Evolutionary conservation across 345 rosid genomes (phyloP), one percentile per base, ranked within the genome.

Genomic region (Ceriops tagal): DNA sequence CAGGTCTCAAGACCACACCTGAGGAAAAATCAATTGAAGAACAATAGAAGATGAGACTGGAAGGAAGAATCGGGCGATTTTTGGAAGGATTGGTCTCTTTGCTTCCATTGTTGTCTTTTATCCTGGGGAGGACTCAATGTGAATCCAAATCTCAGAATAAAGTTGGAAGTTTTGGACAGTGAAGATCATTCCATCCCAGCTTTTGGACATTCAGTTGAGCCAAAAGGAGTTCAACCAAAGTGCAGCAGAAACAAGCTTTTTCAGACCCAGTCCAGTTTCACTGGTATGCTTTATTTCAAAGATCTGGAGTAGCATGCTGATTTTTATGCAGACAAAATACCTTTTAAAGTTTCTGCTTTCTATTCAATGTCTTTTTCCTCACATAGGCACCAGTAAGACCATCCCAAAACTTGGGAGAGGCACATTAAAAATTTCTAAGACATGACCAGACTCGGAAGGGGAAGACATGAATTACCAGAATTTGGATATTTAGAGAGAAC

Each of bases 1-100:
- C 96, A 0, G 98, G 98, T 78, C 98, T 84, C 57, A 89, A 69
- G 55, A 91, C 97, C 53, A 89, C 93, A 62, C 97, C 97, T 93
- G 78, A 10, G 13, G 52, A 60, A 67, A 65, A 63, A 57, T 69
- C 70, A 70, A 75, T 58, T 34, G 32, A 57, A 58, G 39, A 65
- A n/a, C 26, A 52, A 62, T 24, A 18, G 4, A 18, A 24, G 22
- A 71, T 43, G 64, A 67, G 18, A 32, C 8, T 5, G 26, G 16
- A 43, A 66, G 28, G 49, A 59, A 55, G 49, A 55, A 18, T 3
- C 2, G 2, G 16, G 30, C 3, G 30, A 15, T 9, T 11, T 43
- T 10, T 43, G 16, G 47, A 3, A 34, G 9, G 37, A 34, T 1
- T 8, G 37, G 49, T 43, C 16, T 43, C 49, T 43, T 43, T 43